A percentile compares a stretch with the other conserved stretches of the same genome.
These are phyloP conservation scores for Celoporthe dispersa DNA, from an alignment of 2,329 filamentous ascomycete genomes.

Conservation along the genomic window DNA sequence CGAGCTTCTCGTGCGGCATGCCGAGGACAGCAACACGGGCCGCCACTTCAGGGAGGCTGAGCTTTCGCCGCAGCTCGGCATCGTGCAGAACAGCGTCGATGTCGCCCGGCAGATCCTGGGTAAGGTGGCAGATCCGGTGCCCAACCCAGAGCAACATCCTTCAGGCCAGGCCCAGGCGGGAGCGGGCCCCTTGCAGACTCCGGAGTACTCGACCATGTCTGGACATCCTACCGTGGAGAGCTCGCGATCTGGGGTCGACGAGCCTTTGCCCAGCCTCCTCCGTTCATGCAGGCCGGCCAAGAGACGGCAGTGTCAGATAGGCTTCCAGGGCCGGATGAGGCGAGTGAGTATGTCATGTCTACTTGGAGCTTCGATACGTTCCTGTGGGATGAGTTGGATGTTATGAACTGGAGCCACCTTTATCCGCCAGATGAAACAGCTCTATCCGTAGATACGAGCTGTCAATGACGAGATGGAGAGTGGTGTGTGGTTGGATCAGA, in stretches of 20 bases:
- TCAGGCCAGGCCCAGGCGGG: not conserved
- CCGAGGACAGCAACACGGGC: not conserved
- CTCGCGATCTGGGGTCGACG: not conserved
- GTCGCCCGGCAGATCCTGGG: not conserved
- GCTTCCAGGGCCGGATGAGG: not conserved
- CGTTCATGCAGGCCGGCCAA: not conserved
- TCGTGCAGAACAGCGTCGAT: slow-evolving; percentile 8
- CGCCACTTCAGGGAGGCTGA: slow-evolving; percentile 3
- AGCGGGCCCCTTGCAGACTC: not conserved
- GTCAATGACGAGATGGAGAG: not conserved
- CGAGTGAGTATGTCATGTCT: not conserved
- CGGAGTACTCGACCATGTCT: not conserved
- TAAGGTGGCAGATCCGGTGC: not conserved
- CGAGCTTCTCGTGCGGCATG: slow-evolving; percentile 6
- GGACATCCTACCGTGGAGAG: not conserved
- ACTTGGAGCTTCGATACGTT: not conserved
- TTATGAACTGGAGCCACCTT: slow-evolving; percentile 2
- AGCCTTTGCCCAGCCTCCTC: not conserved
- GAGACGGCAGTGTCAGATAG: not conserved
- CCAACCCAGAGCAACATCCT: not conserved
- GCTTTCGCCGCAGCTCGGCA: slow-evolving; percentile 1
- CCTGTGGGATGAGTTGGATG: slow-evolving; percentile 3
- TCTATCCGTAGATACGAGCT: not conserved
- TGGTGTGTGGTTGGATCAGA: not conserved
- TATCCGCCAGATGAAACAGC: not conserved